These are phyloP conservation scores for Mucuna pruriens DNA, from an alignment of 306 rosid genomes.

Conservation along the genomic window DNA sequence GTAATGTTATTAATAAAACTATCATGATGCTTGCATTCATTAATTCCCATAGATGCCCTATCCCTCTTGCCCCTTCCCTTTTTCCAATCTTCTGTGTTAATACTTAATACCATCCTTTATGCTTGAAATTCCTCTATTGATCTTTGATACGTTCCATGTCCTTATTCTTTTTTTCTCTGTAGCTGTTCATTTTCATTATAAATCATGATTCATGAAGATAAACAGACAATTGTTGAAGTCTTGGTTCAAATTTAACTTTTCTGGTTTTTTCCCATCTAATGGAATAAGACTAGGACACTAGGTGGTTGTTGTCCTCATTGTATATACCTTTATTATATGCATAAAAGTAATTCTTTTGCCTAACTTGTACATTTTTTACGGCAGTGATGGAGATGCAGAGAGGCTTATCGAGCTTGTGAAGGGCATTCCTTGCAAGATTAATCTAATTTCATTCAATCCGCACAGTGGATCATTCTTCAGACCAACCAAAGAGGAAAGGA, in stretches of 20 bases:
- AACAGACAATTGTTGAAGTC: background rate
- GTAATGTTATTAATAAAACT: background rate
- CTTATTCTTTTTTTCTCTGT: background rate
- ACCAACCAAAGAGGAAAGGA: slow-evolving; percentile 79
- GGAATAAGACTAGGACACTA: background rate
- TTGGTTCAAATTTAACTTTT: background rate
- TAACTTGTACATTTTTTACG: slow-evolving; percentile 2
- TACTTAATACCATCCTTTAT: background rate
- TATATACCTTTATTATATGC: background rate
- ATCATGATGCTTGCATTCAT: background rate
- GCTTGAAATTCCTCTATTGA: background rate
- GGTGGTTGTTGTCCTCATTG: background rate
- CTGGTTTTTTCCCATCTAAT: background rate
- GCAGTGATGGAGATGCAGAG: slow-evolving; percentile 76
- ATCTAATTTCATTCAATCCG: slow-evolving; percentile 86
- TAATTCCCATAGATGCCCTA: background rate
- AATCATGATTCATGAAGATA: background rate
- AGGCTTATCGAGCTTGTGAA: slow-evolving; percentile 74
- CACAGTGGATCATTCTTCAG: slow-evolving; percentile 82
- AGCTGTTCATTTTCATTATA: background rate
- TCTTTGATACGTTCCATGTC: background rate
- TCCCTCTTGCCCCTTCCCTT: background rate
- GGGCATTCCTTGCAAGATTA: slow-evolving; percentile 96
- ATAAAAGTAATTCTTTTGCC: background rate
- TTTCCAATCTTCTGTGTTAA: background rate